Percentiles rank a stretch among this genome's conserved stretches.
These are phyloP conservation scores for Calycina herbarum DNA, from an alignment of 2,329 filamentous ascomycete species.

Conservation along the genomic window DNA sequence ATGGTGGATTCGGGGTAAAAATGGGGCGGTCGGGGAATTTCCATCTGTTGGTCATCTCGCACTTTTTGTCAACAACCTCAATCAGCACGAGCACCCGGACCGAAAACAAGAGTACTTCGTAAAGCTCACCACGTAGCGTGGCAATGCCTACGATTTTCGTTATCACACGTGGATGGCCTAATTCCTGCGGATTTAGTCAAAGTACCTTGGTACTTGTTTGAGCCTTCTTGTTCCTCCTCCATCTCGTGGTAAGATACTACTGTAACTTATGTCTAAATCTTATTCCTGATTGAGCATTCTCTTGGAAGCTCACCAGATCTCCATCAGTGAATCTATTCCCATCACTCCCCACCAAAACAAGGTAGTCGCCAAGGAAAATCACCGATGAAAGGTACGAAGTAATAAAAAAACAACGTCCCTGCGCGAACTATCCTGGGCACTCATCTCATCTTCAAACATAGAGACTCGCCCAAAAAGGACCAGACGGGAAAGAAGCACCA, in stretches of 20 bases:
- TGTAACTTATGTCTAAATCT: not conserved
- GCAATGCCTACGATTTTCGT: not conserved
- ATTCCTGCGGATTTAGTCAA: not conserved
- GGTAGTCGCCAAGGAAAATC: not conserved
- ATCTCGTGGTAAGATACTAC: not conserved
- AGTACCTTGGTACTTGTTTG: not conserved
- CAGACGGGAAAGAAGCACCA: not conserved
- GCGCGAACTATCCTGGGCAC: not conserved
- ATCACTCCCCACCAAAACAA: constrained; percentile 1
- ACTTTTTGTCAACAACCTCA: constrained; percentile 2
- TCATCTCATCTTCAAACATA: not conserved
- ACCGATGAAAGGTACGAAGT: not conserved
- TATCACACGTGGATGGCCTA: not conserved
- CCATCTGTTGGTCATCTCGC: not conserved
- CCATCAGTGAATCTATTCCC: not conserved
- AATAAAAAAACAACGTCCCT: not conserved
- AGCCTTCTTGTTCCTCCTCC: not conserved
- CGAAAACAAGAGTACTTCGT: not conserved
- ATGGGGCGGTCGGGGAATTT: not conserved
- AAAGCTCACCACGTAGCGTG: not conserved
- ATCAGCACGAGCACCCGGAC: not conserved
- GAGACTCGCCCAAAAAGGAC: not conserved
- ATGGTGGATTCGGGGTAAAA: not conserved
- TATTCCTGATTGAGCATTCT: not conserved
- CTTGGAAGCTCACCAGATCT: too few species aligned